Base-by-base conservation (phyloP, 768 basidiomycete species). In the Hydnomerulius pinastri region DNA sequence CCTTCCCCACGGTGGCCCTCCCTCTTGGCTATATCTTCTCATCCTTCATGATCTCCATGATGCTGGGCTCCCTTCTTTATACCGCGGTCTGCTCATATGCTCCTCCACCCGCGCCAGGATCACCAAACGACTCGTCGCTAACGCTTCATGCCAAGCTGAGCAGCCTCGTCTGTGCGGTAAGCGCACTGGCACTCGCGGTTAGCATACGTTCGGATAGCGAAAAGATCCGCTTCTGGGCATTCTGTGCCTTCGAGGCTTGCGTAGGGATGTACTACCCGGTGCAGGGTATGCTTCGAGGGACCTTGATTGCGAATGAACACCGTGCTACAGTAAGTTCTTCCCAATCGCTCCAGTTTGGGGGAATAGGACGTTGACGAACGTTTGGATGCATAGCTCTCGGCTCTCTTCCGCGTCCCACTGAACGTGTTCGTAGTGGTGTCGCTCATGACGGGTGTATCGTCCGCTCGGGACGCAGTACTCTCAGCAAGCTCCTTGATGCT, bases 11-110 rank as follows among this genome's bases (percentile, higher is more conserved):
- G 10, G 56, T 60, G 6, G 51, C 70, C 15, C 80, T 88, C 23
- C 89, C 88, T 0, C 74, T 90, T 7, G 88, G 89, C 2, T 86
- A 86, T 67, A 88, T 90, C 56, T 90, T 90, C 67, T 86, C 87
- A 24, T 76, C 80, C 6, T 87, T 89, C 73, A 90, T 90, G 88
- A 70, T 88, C 48, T 82, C 80, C 48, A 89, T 90, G 87, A 86
- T 89, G 80, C 77, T 89, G 57, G 87, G 87, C 15, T 88, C 87
- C 10, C 67, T 89, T 43, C 57, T 86, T 25, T 90, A 89, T 68
- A 86, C 80, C 4, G 71, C 71, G 42, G 69, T 85, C 59, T 70
- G 69, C 4, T 67, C 76, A 2, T 63, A 67, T 39, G 25, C 48
- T n/a, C 66, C 64, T 2, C 55, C 65, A 4, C 48, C 51, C n/a